Evolutionary conservation across 352 stramenopile species (phyloP), one percentile per base, ranked within the genome.

Genomic region (Phytophthora megakarya): DNA sequence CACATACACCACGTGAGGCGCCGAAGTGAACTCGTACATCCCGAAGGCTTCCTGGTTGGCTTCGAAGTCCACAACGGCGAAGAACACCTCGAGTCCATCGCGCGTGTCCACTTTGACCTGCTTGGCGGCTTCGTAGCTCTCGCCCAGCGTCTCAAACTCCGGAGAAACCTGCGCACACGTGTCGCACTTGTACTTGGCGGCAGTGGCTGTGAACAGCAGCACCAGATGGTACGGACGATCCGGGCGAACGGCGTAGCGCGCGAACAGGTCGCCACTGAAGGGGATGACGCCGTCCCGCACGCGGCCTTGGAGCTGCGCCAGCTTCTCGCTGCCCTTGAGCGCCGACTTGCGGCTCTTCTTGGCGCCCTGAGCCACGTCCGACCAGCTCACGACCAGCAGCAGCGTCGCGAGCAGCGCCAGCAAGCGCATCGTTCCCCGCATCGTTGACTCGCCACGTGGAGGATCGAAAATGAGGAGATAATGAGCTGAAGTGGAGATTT

Each of bases 141-240:
- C 72, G 26, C 73, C 82, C 1, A 95, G 71, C 47, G 72, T 62
- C 44, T 67, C 43, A 56, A 92, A 93, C 70, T 95, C 86, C 2
- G 84, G 84, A 47, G 76, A 42, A 25, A 95, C 71, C n/a, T 84
- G 68, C 69, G 83, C 71, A 69, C 86, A 95, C 25, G 75, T 77
- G 28, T 90, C 86, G 54, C 86, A 95, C 30, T 76, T 80, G 65
- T 85, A 92, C 61, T 93, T 92, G 50, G 86, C 78, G 13, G 72
- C 75, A 8, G 77, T 73, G n/a, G 83, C 81, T 40, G 86, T 95
- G 70, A 91, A 89, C 35, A 95, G 65, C 40, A 93, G 58, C 52
- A 95, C 70, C 22, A 93, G 42, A 54, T 95, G 86, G 70, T 93
- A 95, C 44, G 86, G 86, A 26, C 86, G 84, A 45, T 93, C 84